These are phyloP conservation scores for Talaromyces sp. DNA, from an alignment of 2,329 filamentous ascomycete genomes.

Conservation along the genomic window DNA sequence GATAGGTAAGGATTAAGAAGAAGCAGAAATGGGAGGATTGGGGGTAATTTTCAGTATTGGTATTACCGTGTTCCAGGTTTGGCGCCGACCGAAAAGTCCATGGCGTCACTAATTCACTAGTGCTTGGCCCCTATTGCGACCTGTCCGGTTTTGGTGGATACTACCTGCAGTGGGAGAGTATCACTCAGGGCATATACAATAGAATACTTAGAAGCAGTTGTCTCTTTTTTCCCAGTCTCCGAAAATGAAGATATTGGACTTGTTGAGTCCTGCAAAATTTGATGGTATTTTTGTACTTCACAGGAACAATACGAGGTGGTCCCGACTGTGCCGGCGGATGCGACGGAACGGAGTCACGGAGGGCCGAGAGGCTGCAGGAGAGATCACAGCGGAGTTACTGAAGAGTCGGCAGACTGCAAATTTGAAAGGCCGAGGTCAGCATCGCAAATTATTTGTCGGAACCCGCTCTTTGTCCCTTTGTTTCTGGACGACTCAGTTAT, in stretches of 20 bases:
- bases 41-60: constrained; percentile 22
- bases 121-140: not conserved
- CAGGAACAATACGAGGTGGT: constrained; percentile 1
- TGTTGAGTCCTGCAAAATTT: too few relatives aligned
- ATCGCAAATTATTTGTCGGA: too few relatives aligned
- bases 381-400: constrained; percentile 16
- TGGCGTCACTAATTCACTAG: constrained; percentile 30
- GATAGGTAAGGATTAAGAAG: constrained; percentile 15
- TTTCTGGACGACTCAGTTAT: too few relatives aligned
- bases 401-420: too few relatives aligned
- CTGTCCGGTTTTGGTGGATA: not conserved
- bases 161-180: too few relatives aligned
- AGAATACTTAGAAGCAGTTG: too few relatives aligned
- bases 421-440: not conserved
- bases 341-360: constrained; percentile 33
- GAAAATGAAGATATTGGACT: too few relatives aligned
- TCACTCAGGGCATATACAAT: too few relatives aligned
- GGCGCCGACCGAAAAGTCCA: constrained; percentile 16
- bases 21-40: constrained; percentile 18
- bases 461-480: too few relatives aligned
- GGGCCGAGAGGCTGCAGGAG: constrained; percentile 22
- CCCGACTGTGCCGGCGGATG: constrained; percentile 25
- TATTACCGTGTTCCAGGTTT: constrained; percentile 27
- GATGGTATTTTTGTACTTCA: not conserved
- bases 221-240: too few relatives aligned